Evolutionary conservation across 75 land plant species (phyloP), one percentile per base, ranked within the genome.

Genomic region (Cryptomeria japonica): DNA sequence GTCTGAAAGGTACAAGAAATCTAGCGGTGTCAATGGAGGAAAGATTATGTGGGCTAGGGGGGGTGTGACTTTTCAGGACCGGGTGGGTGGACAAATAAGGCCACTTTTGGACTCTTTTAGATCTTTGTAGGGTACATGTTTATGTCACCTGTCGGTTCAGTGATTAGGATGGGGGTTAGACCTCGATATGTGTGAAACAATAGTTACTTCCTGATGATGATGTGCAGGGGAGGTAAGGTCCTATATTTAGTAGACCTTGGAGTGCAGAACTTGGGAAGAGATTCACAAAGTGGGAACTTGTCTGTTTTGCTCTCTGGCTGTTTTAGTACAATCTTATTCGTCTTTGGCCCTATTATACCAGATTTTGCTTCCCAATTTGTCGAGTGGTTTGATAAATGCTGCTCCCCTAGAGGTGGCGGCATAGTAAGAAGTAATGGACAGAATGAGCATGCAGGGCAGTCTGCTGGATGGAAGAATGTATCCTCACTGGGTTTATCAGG

Each of bases 11-110:
- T 82, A 82, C 84, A 44, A 46, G 51, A 46, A 82, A 82, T 82
- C 53, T 46, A 41, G 84, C 28, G 49, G 47, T 82, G 84, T 82
- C 49, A 82, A 82, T 46, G 84, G 53, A 28, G 16, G 15, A 41
- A n/a, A 46, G 84, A 82, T 82, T 82, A 44, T 82, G 84, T 82
- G 84, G 84, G 53, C 47, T 44, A 41, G 84, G 84, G 49, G 84
- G 84, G 46, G 84, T 82, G 53, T 46, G 84, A 82, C 84, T 82
- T 82, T 82, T 82, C 46, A 82, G 34, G 84, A 82, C 38, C 34
- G 53, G n/a, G 84, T 82, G 84, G 84, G 84, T 46, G 47, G 84
- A 82, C 84, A 46, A 82, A n/a, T 82, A 49, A 44, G 84, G 84
- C 46, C 84, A 44, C 84, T 46, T 44, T 82, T 82, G 51, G 84